Percentiles rank a stretch among this genome's conserved stretches.
Evolutionary conservation across 1,284 basidiomycete genomes (phyloP).

Genomic region (Chondrostereum purpureum): DNA sequence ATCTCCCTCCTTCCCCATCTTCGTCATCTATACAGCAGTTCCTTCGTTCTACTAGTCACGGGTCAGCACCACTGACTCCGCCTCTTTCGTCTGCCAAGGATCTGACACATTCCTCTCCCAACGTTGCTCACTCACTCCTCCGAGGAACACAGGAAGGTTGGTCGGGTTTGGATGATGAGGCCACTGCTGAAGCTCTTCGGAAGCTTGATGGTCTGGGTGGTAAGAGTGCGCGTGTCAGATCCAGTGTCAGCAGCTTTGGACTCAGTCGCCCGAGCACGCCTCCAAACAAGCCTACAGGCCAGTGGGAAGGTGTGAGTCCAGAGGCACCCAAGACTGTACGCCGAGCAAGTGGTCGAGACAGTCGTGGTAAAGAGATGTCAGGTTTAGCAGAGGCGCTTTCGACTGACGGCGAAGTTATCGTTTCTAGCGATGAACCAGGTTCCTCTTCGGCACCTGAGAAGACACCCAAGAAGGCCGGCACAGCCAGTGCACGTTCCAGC

Average conservation of each 20-base stretch:
- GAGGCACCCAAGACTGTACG: slow-evolving; percentile 46
- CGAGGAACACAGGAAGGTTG: slow-evolving; percentile 80
- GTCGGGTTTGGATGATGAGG: slow-evolving; percentile 79
- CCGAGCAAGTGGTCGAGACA: slow-evolving; percentile 37
- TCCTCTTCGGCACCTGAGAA: slow-evolving; percentile 45
- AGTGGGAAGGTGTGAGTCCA: slow-evolving; percentile 59
- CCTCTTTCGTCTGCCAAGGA: slow-evolving; percentile 41
- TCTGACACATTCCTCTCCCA: slow-evolving; percentile 46
- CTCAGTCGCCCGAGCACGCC: slow-evolving; percentile 75
- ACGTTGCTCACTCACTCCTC: slow-evolving; percentile 73
- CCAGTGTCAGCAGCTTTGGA: slow-evolving; percentile 61
- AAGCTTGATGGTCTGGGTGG: slow-evolving; percentile 88
- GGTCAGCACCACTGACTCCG: slow-evolving; percentile 39
- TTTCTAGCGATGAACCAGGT: slow-evolving; percentile 48
- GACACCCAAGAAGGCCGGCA: slow-evolving; percentile 54
- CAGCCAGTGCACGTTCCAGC: slow-evolving; percentile 54
- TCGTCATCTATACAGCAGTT: slow-evolving; percentile 82
- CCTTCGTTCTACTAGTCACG: slow-evolving; percentile 49
- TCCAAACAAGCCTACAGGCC: slow-evolving; percentile 42
- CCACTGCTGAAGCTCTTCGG: slow-evolving; percentile 85
- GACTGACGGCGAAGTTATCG: slow-evolving; percentile 24
- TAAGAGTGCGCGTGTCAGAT: slow-evolving; percentile 61
- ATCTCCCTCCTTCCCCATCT: slow-evolving; percentile 83
- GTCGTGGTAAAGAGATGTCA: slow-evolving; percentile 35
- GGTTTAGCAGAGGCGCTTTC: slow-evolving; percentile 22